Evolutionary conservation across 495 filamentous ascomycete species (phyloP), one percentile per base, ranked within the genome.

Genomic region (Aspergillus bertholletiae): DNA sequence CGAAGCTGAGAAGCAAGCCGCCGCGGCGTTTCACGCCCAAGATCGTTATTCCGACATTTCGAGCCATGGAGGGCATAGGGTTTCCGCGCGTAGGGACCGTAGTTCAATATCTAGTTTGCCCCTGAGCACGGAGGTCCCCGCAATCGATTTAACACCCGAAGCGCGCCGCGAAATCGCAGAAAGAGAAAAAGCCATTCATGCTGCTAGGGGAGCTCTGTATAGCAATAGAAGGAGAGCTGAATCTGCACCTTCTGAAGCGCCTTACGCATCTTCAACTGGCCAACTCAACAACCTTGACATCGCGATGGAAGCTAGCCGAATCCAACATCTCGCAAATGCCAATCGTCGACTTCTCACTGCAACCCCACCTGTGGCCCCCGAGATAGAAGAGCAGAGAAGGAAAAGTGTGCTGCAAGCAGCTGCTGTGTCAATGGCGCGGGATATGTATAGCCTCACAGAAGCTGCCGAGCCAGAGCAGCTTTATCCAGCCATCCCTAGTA

Each of bases 371-470:
- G 83, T 94, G 6, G 74, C 82, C 28, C 71, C 76, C 7, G 90
- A 95, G 62, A 63, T 84, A 0, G 86, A 95, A 32, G 92, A 95
- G 57, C 76, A 84, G 66, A 85, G 81, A 40, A 82, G 79, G 49
- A 76, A 82, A 30, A 86, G 88, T 63, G 83, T 84, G 6, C 70
- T 96, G 0, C 88, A 84, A 54, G 90, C 90, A 18, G 90, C 91
- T 17, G 88, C 92, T 4, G 70, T 96, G 1, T 88, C 86, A 4
- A 96, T 96, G 90, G 90, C 92, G 22, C 89, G 84, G 67, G 80
- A 87, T 54, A 90, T 96, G 87, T 95, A 90, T 68, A 80, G 70
- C 13, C 65, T 82, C 46, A 62, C 84, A 81, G 69, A 80, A 35
- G 71, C 80, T 35, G 84, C 44, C 64, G 76, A 54, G 56, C 65